Base-by-base conservation (phyloP, 2,329 filamentous ascomycete genomes). In the Aurifilum marmelostoma region DNA sequence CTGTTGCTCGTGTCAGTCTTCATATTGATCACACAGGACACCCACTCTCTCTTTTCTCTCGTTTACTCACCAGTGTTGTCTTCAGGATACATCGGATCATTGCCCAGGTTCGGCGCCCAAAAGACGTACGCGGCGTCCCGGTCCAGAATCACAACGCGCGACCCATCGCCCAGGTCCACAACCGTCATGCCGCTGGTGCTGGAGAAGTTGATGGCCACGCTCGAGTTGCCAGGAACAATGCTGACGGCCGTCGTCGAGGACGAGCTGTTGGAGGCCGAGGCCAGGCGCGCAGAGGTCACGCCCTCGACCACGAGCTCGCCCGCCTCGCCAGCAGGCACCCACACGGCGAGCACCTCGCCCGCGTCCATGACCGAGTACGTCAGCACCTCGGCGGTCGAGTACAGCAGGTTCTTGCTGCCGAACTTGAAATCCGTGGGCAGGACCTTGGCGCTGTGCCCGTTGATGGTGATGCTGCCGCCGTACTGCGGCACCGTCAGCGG, bases 371-470 rank as follows among this genome's bases (percentile, higher is more conserved):
- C 71, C 0, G 84, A 78, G 67, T 85, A 85, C 71, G 82, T 87
- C 14, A 88, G 74, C 0, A 88, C 79, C 70, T 88, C 86, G 0
- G 84, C 83, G 0, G 86, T 87, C 0, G 85, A 86, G 74, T 88
- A 88, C 0, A 88, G 74, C 0, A 88, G 75, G 0, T 76, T 83
- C 70, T 85, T 79, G 9, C 77, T 75, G 1, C 87, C 88, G 52
- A 89, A 83, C 1, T 72, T 75, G 68, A 89, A 90, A 72, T 90
- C 88, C 0, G 87, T 87, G 0, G 87, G 85, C 3, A 89, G 75
- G 21, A 90, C 85, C 79, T 90, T 89, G 9, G 87, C 84, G 67
- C 89, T 85, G 50, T 88, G 85, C 1, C 88, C 88, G 67, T 89
- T 84, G 54, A 91, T 80, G 7, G 83, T 79, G 59, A 89, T 83